Evolutionary conservation across 2,329 filamentous ascomycete species (phyloP), one percentile per base, ranked within the genome.

Genomic region (Penicillium sp.): DNA sequence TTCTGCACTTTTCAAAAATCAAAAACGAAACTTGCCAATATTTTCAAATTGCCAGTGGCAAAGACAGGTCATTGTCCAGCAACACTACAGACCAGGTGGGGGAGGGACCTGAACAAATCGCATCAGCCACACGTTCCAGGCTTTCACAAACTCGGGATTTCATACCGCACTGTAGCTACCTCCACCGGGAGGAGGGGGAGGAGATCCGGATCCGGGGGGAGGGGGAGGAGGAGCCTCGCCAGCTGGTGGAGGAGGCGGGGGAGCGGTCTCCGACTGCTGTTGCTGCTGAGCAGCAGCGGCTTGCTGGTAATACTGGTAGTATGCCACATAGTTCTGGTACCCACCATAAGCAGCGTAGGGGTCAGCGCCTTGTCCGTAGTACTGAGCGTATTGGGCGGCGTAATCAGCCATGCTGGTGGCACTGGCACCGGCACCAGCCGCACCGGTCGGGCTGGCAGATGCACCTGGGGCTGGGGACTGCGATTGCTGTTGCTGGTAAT

Each of bases 311-410:
- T 90, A 88, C 65, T 90, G 87, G 62, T 81, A 82, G 67, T 82
- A 82, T 29, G 80, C 79, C 47, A 82, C 71, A 59, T 83, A 90
- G 78, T 89, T 90, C 65, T 88, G 84, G 75, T 95, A 97, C 54
- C 93, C 93, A 60, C 93, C 93, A 66, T 95, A 97, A 9, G 90
- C 87, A 43, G 91, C 91, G 73, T 97, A 97, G 0, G 93, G 93
- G 69, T 97, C 91, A 61, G 84, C 90, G 59, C 84, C 80, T 54
- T 33, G 31, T 33, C 77, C 78, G 61, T 93, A 93, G 74, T 96
- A 95, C 72, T 92, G 89, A 3, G 90, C 88, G 72, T 96, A 96
- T 69, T 93, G 90, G 19, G 89, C 86, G 52, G 86, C 86, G 72
- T 95, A 95, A 67, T 96, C 90, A 26, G 82, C 75, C 11, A 83